Evolutionary conservation across 352 stramenopile genomes (phyloP).

Genomic region (Pythium phragmitis): DNA sequence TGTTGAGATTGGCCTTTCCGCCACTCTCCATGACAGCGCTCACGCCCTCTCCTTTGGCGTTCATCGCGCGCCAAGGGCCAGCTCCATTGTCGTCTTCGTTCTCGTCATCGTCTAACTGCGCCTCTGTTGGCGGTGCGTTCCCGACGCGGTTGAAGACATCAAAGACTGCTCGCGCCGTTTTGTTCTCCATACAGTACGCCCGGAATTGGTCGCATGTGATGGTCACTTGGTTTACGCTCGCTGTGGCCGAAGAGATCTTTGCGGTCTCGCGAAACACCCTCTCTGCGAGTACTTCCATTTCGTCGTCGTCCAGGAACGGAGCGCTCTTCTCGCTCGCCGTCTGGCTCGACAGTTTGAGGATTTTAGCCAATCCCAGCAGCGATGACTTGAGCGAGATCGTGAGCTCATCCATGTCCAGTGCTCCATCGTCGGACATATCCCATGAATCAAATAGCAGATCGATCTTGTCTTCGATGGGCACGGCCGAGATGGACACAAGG

Average conservation of each 20-base stretch:
- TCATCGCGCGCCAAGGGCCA: neutral
- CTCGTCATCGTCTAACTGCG: conserved; percentile 20
- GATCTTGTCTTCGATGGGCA: conserved; percentile 72
- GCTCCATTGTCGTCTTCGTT: neutral
- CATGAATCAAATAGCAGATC: conserved; percentile 85
- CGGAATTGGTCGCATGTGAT: conserved; percentile 83
- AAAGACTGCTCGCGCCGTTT: conserved; percentile 53
- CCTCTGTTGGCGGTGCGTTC: conserved; percentile 11
- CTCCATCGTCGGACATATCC: conserved; percentile 84
- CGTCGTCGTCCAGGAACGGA: conserved; percentile 56
- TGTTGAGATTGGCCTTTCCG: neutral
- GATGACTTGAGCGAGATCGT: conserved; percentile 89
- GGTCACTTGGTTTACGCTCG: conserved; percentile 32
- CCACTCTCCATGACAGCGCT: neutral
- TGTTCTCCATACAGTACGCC: conserved; percentile 69
- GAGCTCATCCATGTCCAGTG: conserved; percentile 78
- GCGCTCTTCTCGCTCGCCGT: conserved; percentile 1
- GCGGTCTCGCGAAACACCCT: conserved; percentile 70
- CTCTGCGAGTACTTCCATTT: conserved; percentile 61
- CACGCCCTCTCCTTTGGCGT: neutral
- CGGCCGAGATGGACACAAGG: conserved; percentile 63
- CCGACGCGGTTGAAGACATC: conserved; percentile 59
- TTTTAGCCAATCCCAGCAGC: conserved; percentile 62
- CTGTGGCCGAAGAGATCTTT: conserved; percentile 24
- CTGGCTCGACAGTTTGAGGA: conserved; percentile 35